These are phyloP conservation scores for Aspergillus incahuasiensis DNA, from an alignment of 495 filamentous ascomycete species.

Conservation along the genomic window DNA sequence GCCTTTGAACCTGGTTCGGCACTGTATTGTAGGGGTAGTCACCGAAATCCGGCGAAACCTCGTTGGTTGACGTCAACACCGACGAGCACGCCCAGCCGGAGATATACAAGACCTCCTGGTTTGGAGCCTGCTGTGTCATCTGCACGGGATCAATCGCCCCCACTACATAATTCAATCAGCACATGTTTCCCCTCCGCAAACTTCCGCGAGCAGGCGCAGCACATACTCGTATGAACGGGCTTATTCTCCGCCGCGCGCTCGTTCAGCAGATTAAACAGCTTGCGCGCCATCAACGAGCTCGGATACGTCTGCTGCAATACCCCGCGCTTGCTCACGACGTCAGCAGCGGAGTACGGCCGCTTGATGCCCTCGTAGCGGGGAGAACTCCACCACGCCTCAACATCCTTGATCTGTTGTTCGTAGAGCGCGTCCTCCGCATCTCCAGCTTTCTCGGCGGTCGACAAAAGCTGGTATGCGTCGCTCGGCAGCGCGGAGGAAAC, in stretches of 20 bases:
- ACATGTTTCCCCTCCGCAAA: too few species aligned
- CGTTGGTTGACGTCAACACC: slow-evolving; percentile 87
- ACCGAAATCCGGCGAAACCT: slow-evolving; percentile 94
- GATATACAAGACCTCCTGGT: slow-evolving; percentile 94
- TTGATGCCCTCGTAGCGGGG: slow-evolving; percentile 84
- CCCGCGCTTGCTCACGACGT: slow-evolving; percentile 90
- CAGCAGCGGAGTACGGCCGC: slow-evolving; percentile 82
- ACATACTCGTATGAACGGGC: slow-evolving; percentile 84
- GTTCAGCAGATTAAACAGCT: slow-evolving; percentile 83
- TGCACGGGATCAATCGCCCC: slow-evolving; percentile 97
- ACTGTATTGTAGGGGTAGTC: slow-evolving; percentile 99
- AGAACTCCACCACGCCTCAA: slow-evolving; percentile 82
- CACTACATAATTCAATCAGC: slow-evolving; percentile 49
- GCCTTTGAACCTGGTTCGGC: slow-evolving; percentile 91
- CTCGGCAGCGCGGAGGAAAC: slow-evolving; percentile 56
- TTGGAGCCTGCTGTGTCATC: slow-evolving; percentile 96
- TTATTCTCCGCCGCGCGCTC: slow-evolving; percentile 68
- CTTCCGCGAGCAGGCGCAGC: not conserved
- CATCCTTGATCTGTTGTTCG: slow-evolving; percentile 71
- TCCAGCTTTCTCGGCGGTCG: slow-evolving; percentile 66
- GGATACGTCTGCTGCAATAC: slow-evolving; percentile 82
- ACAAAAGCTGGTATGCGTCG: slow-evolving; percentile 76
- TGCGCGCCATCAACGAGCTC: slow-evolving; percentile 86
- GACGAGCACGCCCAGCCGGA: slow-evolving; percentile 97
- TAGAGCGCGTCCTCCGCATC: slow-evolving; percentile 77